These are phyloP conservation scores for Boletus sp. DNA, from an alignment of 1,284 basidiomycete genomes.

Conservation along the genomic window DNA sequence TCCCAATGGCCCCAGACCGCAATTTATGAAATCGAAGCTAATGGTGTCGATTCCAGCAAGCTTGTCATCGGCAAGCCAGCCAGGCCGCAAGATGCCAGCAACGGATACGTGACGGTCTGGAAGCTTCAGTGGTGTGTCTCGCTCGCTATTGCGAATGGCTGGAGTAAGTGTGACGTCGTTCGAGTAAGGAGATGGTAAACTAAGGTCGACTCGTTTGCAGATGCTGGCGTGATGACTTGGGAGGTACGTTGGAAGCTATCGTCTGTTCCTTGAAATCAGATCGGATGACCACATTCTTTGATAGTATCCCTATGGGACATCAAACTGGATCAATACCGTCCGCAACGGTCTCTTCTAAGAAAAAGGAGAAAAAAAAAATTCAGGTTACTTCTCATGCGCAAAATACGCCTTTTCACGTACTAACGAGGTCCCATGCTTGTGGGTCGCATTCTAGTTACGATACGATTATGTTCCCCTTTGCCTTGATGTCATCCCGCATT, in stretches of 20 bases:
- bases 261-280: too few species aligned
- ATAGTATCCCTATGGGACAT: background rate
- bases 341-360: background rate
- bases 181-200: background rate
- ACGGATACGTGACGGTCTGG: background rate
- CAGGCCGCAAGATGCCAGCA: background rate
- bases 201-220: background rate
- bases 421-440: too few species aligned
- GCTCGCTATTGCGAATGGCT: background rate
- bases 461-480: too few species aligned
- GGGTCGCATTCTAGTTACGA: too few species aligned
- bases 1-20: background rate
- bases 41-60: conserved; percentile 1
- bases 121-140: background rate
- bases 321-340: background rate
- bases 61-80: conserved; percentile 3
- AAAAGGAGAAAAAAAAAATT: too few species aligned
- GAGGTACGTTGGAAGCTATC: background rate
- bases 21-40: background rate
- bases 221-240: conserved; percentile 2
- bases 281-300: too few species aligned
- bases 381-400: background rate
- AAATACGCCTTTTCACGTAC: background rate
- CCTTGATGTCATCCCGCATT: too few species aligned
- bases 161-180: background rate